Evolutionary conservation across 305 asterid genomes (phyloP).

Genomic region (Solanum hybrid): DNA sequence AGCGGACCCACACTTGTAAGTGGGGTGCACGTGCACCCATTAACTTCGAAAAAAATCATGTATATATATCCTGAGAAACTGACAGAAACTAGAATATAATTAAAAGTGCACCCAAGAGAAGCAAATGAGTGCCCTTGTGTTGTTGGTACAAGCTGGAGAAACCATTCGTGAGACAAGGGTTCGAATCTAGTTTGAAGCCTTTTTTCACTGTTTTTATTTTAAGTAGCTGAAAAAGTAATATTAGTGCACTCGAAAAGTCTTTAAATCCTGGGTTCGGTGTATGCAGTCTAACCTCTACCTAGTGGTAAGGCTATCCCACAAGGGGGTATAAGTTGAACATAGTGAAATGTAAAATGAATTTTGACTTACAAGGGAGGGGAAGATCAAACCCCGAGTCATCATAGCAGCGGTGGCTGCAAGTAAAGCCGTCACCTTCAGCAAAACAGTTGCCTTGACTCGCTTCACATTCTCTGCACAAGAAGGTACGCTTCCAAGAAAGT

Average conservation of each 20-base stretch:
- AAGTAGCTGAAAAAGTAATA: no score
- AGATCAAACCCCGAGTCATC: background rate
- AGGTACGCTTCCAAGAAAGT: background rate
- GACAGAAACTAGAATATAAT: no score
- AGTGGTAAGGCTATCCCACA: background rate
- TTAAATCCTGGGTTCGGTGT: background rate
- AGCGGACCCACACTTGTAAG: background rate
- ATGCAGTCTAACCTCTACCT: background rate
- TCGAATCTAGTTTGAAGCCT: no score
- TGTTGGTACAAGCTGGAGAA: no score
- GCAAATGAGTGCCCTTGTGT: no score
- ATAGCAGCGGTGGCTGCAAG: background rate
- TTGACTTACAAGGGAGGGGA: slow-evolving; percentile 5
- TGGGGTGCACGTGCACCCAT: background rate
- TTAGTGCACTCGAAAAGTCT: no score
- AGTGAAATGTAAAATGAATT: background rate
- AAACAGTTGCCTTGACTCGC: background rate
- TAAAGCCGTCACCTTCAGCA: background rate
- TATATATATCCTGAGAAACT: no score
- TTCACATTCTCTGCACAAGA: slow-evolving; percentile 6
- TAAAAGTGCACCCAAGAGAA: no score
- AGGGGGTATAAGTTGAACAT: background rate
- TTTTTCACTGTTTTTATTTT: no score
- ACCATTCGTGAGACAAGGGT: no score
- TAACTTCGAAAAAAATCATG: background rate